Evolutionary conservation across 768 basidiomycete species (phyloP).

Genomic region (Lentinula detonsa): DNA sequence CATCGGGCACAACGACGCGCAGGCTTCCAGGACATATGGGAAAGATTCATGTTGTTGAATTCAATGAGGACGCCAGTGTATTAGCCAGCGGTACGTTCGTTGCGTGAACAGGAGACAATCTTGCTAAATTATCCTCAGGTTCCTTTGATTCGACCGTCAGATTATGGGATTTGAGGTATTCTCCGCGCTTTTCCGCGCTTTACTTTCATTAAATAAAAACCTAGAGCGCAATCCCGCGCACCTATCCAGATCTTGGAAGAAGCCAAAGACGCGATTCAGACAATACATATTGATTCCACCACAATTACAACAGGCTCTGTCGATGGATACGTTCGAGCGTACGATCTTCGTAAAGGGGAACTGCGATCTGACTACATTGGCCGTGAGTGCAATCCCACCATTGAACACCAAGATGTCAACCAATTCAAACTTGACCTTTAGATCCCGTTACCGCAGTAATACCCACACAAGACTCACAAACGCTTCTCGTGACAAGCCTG

Average conservation of each 20-base stretch:
- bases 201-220: background rate
- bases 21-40: conserved; percentile 86
- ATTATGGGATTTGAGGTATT: conserved; percentile 87
- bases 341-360: conserved; percentile 93
- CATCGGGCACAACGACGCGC: conserved; percentile 75
- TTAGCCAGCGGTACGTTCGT: conserved; percentile 68
- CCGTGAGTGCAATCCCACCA: conserved; percentile 42
- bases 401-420: background rate
- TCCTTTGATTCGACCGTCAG: conserved; percentile 90
- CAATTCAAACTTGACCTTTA: conserved; percentile 21
- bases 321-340: conserved; percentile 88
- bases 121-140: conserved; percentile 35
- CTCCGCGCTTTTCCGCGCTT: conserved; percentile 6
- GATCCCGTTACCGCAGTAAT: conserved; percentile 84
- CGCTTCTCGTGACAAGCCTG: conserved; percentile 75
- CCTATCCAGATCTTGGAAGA: conserved; percentile 91
- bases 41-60: conserved; percentile 86
- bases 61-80: conserved; percentile 83
- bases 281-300: conserved; percentile 60
- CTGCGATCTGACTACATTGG: conserved; percentile 87
- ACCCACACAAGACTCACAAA: conserved; percentile 73
- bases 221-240: conserved; percentile 68
- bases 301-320: conserved; percentile 79
- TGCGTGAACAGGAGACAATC: background rate
- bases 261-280: conserved; percentile 81